phyloP scores from a whole-genome alignment of 495 filamentous ascomycete species.

The Bryoglossum gracile region DNA sequence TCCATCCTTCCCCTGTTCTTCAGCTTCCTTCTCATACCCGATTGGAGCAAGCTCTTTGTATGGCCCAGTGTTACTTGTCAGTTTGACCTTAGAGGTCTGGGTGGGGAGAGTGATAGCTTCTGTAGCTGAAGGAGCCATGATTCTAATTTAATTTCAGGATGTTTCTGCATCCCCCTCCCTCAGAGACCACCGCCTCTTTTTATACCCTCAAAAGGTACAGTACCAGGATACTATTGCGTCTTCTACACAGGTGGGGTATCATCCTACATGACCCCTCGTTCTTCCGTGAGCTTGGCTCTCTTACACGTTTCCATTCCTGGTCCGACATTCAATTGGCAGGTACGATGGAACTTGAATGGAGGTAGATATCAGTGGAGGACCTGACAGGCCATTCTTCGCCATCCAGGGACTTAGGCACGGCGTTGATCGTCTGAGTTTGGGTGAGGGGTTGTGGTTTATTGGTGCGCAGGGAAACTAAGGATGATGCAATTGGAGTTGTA shows the following conservation, averaged over 20 bases:
- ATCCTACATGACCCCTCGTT: conserved; percentile 12
- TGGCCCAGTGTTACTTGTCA: conserved; percentile 34
- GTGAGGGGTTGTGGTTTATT: neutral
- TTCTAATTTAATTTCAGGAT: conserved; percentile 11
- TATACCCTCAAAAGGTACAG: neutral
- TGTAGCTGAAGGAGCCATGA: conserved; percentile 50
- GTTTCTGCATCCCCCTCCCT: neutral
- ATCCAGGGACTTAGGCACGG: too few relatives aligned
- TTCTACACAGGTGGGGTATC: neutral
- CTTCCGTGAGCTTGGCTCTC: neutral
- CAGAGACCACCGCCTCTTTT: neutral
- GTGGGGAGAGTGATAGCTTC: conserved; percentile 31
- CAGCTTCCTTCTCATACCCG: conserved; percentile 43
- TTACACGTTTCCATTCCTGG: neutral
- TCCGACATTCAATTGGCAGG: neutral
- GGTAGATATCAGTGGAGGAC: too few relatives aligned
- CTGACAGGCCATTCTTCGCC: too few relatives aligned
- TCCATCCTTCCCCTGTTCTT: conserved; percentile 39
- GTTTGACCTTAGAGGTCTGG: conserved; percentile 30
- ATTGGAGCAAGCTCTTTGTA: conserved; percentile 56
- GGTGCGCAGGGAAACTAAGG: neutral
- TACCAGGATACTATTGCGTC: conserved; percentile 5
- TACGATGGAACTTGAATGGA: too few relatives aligned
- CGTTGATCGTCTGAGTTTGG: neutral
- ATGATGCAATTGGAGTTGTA: conserved; percentile 12